Evolutionary conservation across 345 rosid genomes (phyloP).

Genomic region (Streptanthus diversifolius): DNA sequence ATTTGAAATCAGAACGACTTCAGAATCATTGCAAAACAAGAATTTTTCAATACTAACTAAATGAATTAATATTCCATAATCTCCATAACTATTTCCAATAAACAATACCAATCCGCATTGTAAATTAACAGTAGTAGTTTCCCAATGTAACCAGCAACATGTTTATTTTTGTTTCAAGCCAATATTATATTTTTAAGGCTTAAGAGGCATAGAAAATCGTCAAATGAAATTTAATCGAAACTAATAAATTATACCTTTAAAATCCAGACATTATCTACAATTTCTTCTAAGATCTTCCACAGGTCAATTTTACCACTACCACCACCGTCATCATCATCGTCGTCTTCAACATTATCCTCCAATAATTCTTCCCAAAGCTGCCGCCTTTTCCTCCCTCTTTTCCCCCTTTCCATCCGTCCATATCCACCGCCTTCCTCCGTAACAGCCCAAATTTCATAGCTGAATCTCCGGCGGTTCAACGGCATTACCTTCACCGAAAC

Average conservation of each 20-base stretch:
- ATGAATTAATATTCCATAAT: neutral
- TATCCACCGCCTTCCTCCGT: neutral
- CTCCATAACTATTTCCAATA: neutral
- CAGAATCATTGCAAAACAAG: neutral
- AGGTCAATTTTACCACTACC: neutral
- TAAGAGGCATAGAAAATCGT: neutral
- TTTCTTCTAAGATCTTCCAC: constrained; percentile 32
- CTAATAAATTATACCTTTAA: constrained; percentile 16
- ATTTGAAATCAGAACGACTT: neutral
- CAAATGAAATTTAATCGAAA: neutral
- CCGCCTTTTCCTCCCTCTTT: constrained; percentile 18
- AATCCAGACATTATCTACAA: constrained; percentile 38
- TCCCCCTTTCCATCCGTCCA: neutral
- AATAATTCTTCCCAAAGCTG: constrained; percentile 34
- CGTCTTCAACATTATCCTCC: constrained; percentile 31
- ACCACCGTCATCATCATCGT: neutral
- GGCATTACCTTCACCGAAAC: neutral
- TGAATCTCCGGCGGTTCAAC: constrained; percentile 10
- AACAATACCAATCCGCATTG: neutral
- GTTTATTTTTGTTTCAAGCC: no score
- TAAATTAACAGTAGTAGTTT: no score
- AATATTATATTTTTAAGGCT: no score
- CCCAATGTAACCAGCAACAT: no score
- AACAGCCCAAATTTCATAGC: neutral
- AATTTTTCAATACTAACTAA: neutral